Base-by-base conservation (phyloP, 805 yeast species). In the Kodamaea kakaduensis region DNA sequence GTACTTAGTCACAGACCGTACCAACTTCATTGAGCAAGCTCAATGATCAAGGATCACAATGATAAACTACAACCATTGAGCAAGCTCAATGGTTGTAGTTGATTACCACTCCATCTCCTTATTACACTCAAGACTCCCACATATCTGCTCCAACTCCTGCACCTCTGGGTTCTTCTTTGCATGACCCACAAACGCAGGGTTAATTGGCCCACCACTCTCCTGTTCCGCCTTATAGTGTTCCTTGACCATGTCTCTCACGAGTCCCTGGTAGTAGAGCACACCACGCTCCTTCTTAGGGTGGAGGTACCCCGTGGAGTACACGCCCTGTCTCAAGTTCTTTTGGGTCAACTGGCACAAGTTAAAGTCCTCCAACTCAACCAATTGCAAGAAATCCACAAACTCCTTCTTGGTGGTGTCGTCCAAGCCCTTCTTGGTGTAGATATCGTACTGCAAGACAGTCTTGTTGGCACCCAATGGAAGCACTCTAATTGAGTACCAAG, bases 401-500 rank as follows among this genome's bases (percentile, higher is more conserved):
- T 76, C 82, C 47, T 74, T 73, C 61, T 73, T 75, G 34, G 71
- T 65, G 1, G 59, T 69, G 16, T 72, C 71, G 17, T 63, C 64
- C 32, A 74, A 51, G 8, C 82, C 83, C 53, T 75, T 76, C 59
- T 77, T 76, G 38, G 80, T 71, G 58, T 69, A 77, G 38, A 77
- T 72, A 50, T 77, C 82, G 47, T 77, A 77, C 48, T 75, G 81
- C 48, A 77, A 62, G 23, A 77, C 59, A 8, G 83, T 77, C 50
- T 68, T 75, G 21, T 65, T 63, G 14, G 81, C 74, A 22, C 69
- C 50, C 13, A 73, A 54, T 20, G 83, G 83, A 40, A 76, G 58
- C 3, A 77, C 81, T 47, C 81, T 62, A 44, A 77, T 76, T 6
- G 78, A 69, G 54, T 77, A 77, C 78, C 80, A 77, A 7, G 81